These are phyloP conservation scores for Sclerotinia minor DNA, from an alignment of 2,329 filamentous ascomycete species.

Conservation along the genomic window DNA sequence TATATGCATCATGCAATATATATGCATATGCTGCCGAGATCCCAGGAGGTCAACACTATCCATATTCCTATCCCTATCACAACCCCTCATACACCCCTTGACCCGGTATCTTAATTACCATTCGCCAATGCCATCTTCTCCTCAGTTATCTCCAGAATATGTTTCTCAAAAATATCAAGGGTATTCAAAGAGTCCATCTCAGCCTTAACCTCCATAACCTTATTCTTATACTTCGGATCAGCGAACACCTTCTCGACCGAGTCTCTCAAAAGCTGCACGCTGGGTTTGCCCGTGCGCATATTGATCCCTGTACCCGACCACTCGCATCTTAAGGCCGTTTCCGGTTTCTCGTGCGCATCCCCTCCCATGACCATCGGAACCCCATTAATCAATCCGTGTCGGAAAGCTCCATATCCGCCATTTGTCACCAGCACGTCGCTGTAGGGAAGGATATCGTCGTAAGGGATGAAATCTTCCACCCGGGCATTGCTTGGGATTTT, in stretches of 20 bases:
- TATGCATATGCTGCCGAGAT: too few species aligned
- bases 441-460: constrained; percentile 42
- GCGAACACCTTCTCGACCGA: background rate
- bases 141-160: background rate
- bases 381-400: constrained; percentile 40
- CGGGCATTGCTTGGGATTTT: constrained; percentile 39
- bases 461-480: constrained; percentile 43
- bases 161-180: background rate
- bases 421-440: constrained; percentile 43
- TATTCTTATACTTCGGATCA: constrained; percentile 2
- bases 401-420: constrained; percentile 43
- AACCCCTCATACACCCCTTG: background rate
- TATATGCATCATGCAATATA: too few species aligned
- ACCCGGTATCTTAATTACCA: background rate
- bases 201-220: background rate
- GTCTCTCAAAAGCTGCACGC: background rate
- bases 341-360: constrained; percentile 41
- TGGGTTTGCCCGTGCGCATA: background rate
- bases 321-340: constrained; percentile 17
- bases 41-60: too few species aligned
- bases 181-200: background rate
- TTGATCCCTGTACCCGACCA: background rate
- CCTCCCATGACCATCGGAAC: constrained; percentile 43
- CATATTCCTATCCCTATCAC: too few species aligned
- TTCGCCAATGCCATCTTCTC: background rate